These are phyloP conservation scores for Paramecium pentaurelia DNA, from an alignment of 73 alveolate species.

Conservation along the genomic window DNA sequence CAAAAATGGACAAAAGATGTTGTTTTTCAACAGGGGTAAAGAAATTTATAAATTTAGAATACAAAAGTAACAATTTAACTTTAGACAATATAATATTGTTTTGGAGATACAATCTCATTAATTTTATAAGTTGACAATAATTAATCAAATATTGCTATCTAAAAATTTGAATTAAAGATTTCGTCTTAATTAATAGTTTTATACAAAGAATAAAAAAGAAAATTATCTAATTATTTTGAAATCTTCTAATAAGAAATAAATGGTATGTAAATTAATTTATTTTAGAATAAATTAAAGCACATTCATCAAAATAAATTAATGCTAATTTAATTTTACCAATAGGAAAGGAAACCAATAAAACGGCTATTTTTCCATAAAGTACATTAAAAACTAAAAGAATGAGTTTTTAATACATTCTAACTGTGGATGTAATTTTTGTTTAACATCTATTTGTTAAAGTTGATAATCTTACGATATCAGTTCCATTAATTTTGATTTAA, in stretches of 20 bases:
- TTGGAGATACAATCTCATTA: background rate
- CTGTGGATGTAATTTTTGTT: background rate
- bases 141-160: background rate
- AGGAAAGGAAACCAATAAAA: background rate
- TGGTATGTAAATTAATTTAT: background rate
- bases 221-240: background rate
- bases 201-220: background rate
- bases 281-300: background rate
- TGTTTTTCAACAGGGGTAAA: background rate
- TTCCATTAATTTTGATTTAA: background rate
- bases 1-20: background rate
- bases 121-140: background rate
- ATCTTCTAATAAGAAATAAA: background rate
- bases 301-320: background rate
- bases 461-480: background rate
- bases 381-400: background rate
- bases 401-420: background rate
- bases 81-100: background rate
- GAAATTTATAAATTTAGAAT: background rate
- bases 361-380: background rate
- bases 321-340: background rate
- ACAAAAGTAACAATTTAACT: background rate
- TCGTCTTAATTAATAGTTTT: background rate
- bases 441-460: background rate
- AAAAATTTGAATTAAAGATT: background rate